These are phyloP conservation scores for Sutorius eximius DNA, from an alignment of 1,284 basidiomycete species.

Conservation along the genomic window DNA sequence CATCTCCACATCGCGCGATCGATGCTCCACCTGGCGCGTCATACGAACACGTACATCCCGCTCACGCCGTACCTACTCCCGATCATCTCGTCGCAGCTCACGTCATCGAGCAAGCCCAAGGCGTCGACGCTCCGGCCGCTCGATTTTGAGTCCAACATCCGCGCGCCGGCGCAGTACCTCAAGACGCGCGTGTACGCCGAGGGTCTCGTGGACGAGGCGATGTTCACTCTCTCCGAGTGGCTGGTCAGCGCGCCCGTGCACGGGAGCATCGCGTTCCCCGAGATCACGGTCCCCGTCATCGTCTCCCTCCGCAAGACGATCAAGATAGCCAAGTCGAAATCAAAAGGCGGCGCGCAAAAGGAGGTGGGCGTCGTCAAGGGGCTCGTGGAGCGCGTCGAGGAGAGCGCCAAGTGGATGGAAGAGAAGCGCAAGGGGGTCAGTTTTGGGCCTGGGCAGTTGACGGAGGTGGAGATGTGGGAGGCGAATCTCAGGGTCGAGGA, in stretches of 20 bases:
- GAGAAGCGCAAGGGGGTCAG: conserved; percentile 62
- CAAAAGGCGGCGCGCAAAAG: conserved; percentile 49
- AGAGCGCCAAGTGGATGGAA: conserved; percentile 78
- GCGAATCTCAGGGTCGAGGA: conserved; percentile 59
- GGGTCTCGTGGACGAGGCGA: conserved; percentile 79
- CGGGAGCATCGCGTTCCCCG: conserved; percentile 90
- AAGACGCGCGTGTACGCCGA: conserved; percentile 89
- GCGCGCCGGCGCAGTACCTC: conserved; percentile 85
- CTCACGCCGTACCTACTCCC: conserved; percentile 86
- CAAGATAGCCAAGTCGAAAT: conserved; percentile 54
- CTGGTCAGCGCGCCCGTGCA: conserved; percentile 62
- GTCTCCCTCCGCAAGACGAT: conserved; percentile 67
- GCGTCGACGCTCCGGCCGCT: conserved; percentile 88
- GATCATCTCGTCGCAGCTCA: conserved; percentile 79
- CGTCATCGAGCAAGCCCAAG: conserved; percentile 74
- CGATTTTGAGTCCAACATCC: conserved; percentile 86
- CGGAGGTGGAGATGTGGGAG: conserved; percentile 76
- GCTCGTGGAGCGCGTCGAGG: conserved; percentile 83
- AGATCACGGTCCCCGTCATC: conserved; percentile 85
- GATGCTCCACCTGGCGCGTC: conserved; percentile 70
- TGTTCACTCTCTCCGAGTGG: conserved; percentile 83
- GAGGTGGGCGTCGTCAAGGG: conserved; percentile 65
- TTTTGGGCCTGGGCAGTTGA: conserved; percentile 73
- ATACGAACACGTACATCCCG: conserved; percentile 88
- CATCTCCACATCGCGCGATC: conserved; percentile 75